Percentiles rank a stretch among this genome's conserved stretches.
Evolutionary conservation across 2,329 filamentous ascomycete species (phyloP).

Genomic region (Gnomoniopsis sp.): DNA sequence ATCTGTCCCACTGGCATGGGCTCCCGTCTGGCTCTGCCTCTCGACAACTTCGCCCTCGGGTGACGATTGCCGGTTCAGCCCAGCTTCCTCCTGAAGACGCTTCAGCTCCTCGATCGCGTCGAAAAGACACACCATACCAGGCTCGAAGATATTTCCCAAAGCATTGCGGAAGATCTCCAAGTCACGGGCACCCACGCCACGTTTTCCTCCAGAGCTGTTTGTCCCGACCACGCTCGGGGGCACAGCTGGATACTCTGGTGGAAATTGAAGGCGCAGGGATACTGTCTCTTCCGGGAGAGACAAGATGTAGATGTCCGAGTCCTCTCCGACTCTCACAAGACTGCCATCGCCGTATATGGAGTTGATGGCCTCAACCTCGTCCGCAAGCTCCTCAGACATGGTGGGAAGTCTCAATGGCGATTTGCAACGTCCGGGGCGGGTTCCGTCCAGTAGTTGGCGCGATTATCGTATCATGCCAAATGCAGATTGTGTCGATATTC

Average conservation of each 20-base stretch:
- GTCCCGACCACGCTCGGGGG: conserved; percentile 74
- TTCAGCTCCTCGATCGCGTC: conserved; percentile 79
- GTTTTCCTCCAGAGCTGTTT: conserved; percentile 69
- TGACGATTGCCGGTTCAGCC: conserved; percentile 19
- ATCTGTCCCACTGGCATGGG: conserved; percentile 4
- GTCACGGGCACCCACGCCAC: conserved; percentile 69
- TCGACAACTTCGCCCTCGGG: conserved; percentile 17
- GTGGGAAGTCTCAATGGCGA: background rate
- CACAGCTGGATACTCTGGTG: conserved; percentile 68
- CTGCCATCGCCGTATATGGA: conserved; percentile 76
- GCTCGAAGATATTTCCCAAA: conserved; percentile 63
- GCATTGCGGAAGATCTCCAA: conserved; percentile 67
- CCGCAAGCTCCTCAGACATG: conserved; percentile 60
- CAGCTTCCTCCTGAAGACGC: conserved; percentile 35
- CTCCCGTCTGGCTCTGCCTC: conserved; percentile 12
- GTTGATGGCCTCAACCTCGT: conserved; percentile 80
- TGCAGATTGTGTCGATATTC: background rate
- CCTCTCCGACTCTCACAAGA: conserved; percentile 41
- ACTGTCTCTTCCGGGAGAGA: conserved; percentile 58
- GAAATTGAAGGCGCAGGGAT: conserved; percentile 66
- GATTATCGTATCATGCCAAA: background rate
- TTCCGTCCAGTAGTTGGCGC: background rate
- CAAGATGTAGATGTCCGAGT: conserved; percentile 54
- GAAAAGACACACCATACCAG: conserved; percentile 81
- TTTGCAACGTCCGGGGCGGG: background rate